Evolutionary conservation across 257 asterid genomes (phyloP), one percentile per base, ranked within the genome.

Genomic region (Phtheirospermum japonicum): DNA sequence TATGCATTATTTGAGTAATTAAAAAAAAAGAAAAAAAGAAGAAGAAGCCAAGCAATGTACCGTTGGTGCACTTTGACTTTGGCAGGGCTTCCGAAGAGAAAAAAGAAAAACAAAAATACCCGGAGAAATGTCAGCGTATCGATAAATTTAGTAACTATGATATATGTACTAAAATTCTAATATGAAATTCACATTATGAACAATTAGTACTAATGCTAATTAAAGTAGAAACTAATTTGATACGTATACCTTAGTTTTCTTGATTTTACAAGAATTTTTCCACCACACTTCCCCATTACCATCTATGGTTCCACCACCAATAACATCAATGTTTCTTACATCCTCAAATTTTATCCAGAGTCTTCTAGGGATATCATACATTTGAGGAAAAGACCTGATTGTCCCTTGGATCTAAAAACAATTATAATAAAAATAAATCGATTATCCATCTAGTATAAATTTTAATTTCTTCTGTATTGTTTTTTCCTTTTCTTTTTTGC

Each of bases 211-310:
- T n/a, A n/a, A n/a, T n/a, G n/a, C n/a, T n/a, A n/a, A n/a, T n/a
- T n/a, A n/a, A n/a, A n/a, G n/a, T 23, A 23, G 3, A 23, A 23
- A 23, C 3, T 1, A 23, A 23, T 23, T 23, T 23, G 28, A 23
- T 23, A 3, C 28, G 3, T 62, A 17, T 66, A 88, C 96, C 79
- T 62, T 48, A 28, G 68, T 74, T 67, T 85, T 75, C 78, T 84
- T 84, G 61, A 80, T 68, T 71, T 79, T 92, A 79, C 99, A 92
- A 37, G 96, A 87, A 57, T 68, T 77, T 11, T 78, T 76, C 99
- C 99, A 92, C 99, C 99, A 92, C 11, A 80, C 73, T 63, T 79
- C 76, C 9, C 97, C 99, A 59, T 85, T 86, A 14, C 99, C 99
- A 69, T 85, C 83, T 0, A 92, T 71, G 10, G 79, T 78, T 39